Base-by-base conservation (phyloP, 441 rosid species). In the Euphorbia schlechtendalii region DNA sequence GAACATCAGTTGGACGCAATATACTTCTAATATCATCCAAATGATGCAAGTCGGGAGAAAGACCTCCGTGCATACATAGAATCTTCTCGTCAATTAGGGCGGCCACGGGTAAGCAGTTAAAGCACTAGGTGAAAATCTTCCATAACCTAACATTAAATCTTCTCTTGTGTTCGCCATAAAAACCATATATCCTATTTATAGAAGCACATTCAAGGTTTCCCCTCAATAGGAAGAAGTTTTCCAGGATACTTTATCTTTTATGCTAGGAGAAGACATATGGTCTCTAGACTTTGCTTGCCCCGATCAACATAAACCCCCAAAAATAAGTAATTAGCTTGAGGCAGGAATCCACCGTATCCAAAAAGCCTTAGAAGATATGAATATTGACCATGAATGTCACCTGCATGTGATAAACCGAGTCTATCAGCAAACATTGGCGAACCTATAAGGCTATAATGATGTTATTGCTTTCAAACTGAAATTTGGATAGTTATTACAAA, bases 301-400 rank as follows among this genome's bases (percentile, higher is more conserved):
- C 93, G 80, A 76, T 87, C 93, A 15, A 87, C 93, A 73, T 87
- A 90, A 68, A 87, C 90, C 73, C 96, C 96, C 77, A 90, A 73
- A 72, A 90, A 90, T 68, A 90, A 80, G 79, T 90, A 90, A 77
- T 83, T 90, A 56, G 89, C 83, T 61, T 66, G 56, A n/a, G 95
- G 96, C 69, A 95, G 96, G 66, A 87, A 78, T 48, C 95, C 90
- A 55, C 95, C 96, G 49, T 87, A 86, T 71, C 87, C 96, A 67
- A 90, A 90, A 67, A 90, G 92, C 81, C 96, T 81, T 67, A 90
- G 71, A n/a, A 90, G 87, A 75, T 90, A 92, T 38, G 92, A 84
- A 80, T 90, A 90, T 69, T 87, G 96, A 57, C 96, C 96, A 57
- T 90, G 96, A 65, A 88, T 90, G 71, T 90, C 95, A 73, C 95